Percentiles rank a stretch among this genome's conserved stretches.
phyloP scores from a whole-genome alignment of 768 basidiomycete genomes.

The Cystofilobasidium macerans region DNA sequence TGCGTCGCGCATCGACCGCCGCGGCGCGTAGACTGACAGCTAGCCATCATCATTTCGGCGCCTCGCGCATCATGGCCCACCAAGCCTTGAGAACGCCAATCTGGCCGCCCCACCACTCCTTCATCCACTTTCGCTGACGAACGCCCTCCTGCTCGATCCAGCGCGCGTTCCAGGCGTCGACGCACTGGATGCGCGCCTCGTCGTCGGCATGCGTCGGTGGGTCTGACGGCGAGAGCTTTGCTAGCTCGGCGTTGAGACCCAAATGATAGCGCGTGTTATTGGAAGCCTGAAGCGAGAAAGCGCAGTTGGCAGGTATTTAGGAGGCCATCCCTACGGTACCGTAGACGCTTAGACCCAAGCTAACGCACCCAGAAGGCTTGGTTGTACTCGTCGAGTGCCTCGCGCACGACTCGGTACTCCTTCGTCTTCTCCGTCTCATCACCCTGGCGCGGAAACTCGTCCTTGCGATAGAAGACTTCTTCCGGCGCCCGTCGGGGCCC shows the following conservation, averaged over 20 bases:
- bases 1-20: not conserved
- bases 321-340: too few species aligned
- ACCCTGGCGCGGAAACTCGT: slow-evolving; percentile 20
- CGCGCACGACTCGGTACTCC: slow-evolving; percentile 13
- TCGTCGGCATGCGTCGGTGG: slow-evolving; percentile 17
- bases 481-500: not conserved
- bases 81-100: slow-evolving; percentile 10
- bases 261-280: slow-evolving; percentile 16
- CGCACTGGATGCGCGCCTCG: slow-evolving; percentile 5
- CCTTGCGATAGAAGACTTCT: not conserved
- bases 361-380: slow-evolving; percentile 21
- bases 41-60: not conserved
- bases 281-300: not conserved
- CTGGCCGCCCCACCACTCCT: slow-evolving; percentile 21
- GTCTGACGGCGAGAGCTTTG: not conserved
- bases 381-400: slow-evolving; percentile 20
- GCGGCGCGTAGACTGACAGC: not conserved
- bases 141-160: slow-evolving; percentile 15
- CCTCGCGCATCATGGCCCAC: slow-evolving; percentile 9
- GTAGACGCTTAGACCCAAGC: not conserved
- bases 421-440: not conserved
- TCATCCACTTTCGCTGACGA: slow-evolving; percentile 18
- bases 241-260: slow-evolving; percentile 1
- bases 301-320: not conserved
- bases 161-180: slow-evolving; percentile 7